These are phyloP conservation scores for Aspergillus sp. DNA, from an alignment of 2,329 filamentous ascomycete species.

Conservation along the genomic window DNA sequence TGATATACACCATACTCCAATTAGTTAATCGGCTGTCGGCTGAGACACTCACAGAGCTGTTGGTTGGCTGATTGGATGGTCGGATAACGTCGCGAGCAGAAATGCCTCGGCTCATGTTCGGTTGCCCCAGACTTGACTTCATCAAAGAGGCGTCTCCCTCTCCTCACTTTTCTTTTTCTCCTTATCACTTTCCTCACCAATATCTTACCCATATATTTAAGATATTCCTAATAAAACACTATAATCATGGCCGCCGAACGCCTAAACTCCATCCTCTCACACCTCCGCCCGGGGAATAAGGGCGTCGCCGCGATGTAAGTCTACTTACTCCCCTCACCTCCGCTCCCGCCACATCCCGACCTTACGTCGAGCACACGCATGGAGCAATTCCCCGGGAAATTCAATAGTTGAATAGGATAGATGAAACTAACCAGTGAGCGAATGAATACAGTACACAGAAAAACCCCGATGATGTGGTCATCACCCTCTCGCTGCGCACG, in stretches of 20 bases:
- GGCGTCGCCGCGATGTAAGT: slow-evolving; percentile 76
- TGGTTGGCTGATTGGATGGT: neutral
- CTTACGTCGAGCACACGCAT: too few relatives aligned
- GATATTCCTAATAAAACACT: neutral
- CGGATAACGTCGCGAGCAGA: slow-evolving; percentile 8
- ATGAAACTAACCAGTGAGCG: too few relatives aligned
- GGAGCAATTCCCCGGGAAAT: too few relatives aligned
- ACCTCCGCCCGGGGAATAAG: slow-evolving; percentile 67
- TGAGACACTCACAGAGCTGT: neutral
- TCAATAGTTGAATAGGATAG: too few relatives aligned
- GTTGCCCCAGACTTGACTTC: neutral
- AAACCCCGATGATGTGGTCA: slow-evolving; percentile 94
- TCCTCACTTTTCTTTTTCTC: neutral
- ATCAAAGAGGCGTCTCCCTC: slow-evolving; percentile 1
- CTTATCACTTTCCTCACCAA: neutral
- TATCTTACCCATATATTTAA: neutral
- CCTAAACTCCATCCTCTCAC: slow-evolving; percentile 82
- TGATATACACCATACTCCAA: neutral
- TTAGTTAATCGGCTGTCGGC: neutral
- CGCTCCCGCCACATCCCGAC: too few relatives aligned
- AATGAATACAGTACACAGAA: slow-evolving; percentile 68
- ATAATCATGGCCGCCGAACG: slow-evolving; percentile 73
- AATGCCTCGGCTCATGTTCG: slow-evolving; percentile 16
- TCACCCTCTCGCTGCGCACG: slow-evolving; percentile 87
- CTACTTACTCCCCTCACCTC: neutral